Evolutionary conservation across 352 stramenopile species (phyloP).

Genomic region (Phytopythium vexans): DNA sequence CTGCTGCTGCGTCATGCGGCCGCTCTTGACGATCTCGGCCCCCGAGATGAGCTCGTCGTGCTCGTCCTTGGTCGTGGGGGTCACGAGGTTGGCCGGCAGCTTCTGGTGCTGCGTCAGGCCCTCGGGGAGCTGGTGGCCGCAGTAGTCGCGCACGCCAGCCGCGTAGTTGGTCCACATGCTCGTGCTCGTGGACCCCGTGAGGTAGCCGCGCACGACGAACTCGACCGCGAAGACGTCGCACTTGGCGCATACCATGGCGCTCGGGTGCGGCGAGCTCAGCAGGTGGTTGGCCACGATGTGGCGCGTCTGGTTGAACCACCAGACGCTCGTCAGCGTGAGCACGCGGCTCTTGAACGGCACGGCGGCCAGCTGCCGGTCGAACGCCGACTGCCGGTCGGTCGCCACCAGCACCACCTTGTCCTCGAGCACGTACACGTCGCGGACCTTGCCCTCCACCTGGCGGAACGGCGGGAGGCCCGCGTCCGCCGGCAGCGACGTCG

Average conservation of each 20-base stretch:
- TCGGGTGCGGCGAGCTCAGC: slow-evolving; percentile 91
- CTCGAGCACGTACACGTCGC: slow-evolving; percentile 90
- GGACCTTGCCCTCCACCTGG: slow-evolving; percentile 86
- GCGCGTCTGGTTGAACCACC: slow-evolving; percentile 96
- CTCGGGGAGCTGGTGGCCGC: slow-evolving; percentile 92
- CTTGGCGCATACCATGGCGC: slow-evolving; percentile 95
- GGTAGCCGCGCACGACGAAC: slow-evolving; percentile 98
- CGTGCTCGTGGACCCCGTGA: slow-evolving; percentile 96
- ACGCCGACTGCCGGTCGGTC: slow-evolving; percentile 98
- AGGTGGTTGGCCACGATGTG: slow-evolving; percentile 98
- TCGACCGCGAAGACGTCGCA: slow-evolving; percentile 97
- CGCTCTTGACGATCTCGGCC: slow-evolving; percentile 89
- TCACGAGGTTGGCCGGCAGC: slow-evolving; percentile 93
- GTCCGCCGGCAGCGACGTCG: slow-evolving; percentile 52
- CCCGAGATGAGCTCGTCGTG: slow-evolving; percentile 98
- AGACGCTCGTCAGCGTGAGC: slow-evolving; percentile 94
- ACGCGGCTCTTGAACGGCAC: slow-evolving; percentile 98
- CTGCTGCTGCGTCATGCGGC: slow-evolving; percentile 96
- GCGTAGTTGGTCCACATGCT: slow-evolving; percentile 99
- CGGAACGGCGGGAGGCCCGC: slow-evolving; percentile 26
- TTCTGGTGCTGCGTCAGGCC: slow-evolving; percentile 98
- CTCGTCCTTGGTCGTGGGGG: slow-evolving; percentile 98
- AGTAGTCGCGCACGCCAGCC: slow-evolving; percentile 95
- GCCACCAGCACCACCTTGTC: slow-evolving; percentile 92
- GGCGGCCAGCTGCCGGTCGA: slow-evolving; percentile 95